Percentiles rank a stretch among this genome's conserved stretches.
phyloP scores from a whole-genome alignment of 345 rosid species.

The Bretschneidera sinensis region DNA sequence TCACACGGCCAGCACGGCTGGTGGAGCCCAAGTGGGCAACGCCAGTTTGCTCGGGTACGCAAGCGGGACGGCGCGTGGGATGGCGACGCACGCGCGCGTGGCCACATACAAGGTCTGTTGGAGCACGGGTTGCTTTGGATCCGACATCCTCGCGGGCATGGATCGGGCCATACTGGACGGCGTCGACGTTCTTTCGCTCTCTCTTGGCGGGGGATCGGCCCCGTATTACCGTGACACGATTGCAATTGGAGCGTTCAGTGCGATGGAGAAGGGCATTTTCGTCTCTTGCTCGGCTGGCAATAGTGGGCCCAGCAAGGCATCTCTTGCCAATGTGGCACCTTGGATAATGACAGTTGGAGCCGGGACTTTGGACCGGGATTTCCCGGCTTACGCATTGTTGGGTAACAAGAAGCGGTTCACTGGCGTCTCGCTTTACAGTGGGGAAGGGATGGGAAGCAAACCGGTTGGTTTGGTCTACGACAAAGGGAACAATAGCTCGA shows the following conservation, averaged over 20 bases:
- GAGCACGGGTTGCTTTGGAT: constrained; percentile 61
- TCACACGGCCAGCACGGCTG: constrained; percentile 80
- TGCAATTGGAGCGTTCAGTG: constrained; percentile 68
- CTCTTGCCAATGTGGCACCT: constrained; percentile 80
- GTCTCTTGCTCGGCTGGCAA: constrained; percentile 87
- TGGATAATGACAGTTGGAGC: constrained; percentile 98
- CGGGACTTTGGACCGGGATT: constrained; percentile 76
- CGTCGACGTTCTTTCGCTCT: constrained; percentile 77
- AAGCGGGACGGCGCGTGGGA: constrained; percentile 72
- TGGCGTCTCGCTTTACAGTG: constrained; percentile 80
- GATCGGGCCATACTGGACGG: constrained; percentile 76
- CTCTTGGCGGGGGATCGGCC: constrained; percentile 73
- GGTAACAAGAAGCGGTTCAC: constrained; percentile 41
- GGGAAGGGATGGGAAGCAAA: constrained; percentile 51
- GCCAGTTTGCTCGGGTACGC: constrained; percentile 89
- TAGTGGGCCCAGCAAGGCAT: constrained; percentile 54
- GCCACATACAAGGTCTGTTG: constrained; percentile 89
- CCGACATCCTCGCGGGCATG: constrained; percentile 81
- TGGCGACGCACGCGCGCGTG: constrained; percentile 67
- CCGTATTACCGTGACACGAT: constrained; percentile 62
- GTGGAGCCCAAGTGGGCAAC: constrained; percentile 56
- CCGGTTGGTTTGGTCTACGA: constrained; percentile 51
- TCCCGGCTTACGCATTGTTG: constrained; percentile 62
- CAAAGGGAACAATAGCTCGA: constrained; percentile 33
- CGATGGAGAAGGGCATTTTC: constrained; percentile 74